These are phyloP conservation scores for Fraxinus baroniana DNA, from an alignment of 305 asterid genomes.

Conservation along the genomic window DNA sequence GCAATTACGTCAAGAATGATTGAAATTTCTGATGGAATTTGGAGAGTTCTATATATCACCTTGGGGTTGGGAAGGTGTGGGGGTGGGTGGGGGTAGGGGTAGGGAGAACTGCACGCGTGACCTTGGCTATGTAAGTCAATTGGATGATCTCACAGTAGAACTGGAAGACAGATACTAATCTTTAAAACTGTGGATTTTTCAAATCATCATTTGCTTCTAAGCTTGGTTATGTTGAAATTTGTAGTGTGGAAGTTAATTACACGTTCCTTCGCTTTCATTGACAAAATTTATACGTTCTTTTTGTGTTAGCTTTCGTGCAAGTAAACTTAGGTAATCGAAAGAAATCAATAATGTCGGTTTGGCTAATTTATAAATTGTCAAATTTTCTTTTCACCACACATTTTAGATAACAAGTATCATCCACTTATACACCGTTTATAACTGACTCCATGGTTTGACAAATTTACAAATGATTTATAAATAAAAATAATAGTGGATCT, in stretches of 20 bases:
- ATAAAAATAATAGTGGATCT: not conserved
- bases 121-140: not conserved
- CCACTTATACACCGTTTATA: not conserved
- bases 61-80: conserved; percentile 4
- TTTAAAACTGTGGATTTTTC: not conserved
- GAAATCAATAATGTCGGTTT: not conserved
- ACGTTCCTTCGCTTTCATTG: not conserved
- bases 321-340: not conserved
- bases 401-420: no score
- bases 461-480: no score
- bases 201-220: not conserved
- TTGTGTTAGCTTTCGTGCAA: not conserved
- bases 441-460: not conserved
- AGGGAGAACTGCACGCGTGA: not conserved
- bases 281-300: not conserved
- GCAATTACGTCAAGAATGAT: not conserved
- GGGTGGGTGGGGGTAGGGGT: not conserved
- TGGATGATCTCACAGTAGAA: not conserved
- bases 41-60: not conserved
- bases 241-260: not conserved
- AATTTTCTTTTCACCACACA: not conserved
- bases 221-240: not conserved
- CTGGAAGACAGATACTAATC: not conserved
- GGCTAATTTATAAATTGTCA: not conserved
- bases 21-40: not conserved